A percentile compares a stretch with the other conserved stretches of the same genome.
These are phyloP conservation scores for Corymbia citriodora DNA, from an alignment of 441 rosid genomes.

Conservation along the genomic window DNA sequence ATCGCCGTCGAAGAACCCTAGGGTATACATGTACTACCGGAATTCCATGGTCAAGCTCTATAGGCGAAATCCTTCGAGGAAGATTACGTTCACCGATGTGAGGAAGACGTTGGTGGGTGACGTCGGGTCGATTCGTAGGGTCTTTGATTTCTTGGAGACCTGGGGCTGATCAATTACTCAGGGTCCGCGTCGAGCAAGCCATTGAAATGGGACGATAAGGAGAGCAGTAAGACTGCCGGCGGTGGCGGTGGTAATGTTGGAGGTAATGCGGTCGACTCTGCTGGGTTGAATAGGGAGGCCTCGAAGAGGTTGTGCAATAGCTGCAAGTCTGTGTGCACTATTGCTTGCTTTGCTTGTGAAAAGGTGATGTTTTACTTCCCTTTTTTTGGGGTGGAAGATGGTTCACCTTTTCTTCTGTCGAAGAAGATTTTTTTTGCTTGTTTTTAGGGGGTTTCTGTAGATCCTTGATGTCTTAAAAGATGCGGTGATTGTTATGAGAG, in stretches of 20 bases:
- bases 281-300: slow-evolving; percentile 28
- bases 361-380: slow-evolving; percentile 37
- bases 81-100: slow-evolving; percentile 77
- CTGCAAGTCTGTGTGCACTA: slow-evolving; percentile 73
- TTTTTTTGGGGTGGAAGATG: not conserved
- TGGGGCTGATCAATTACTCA: slow-evolving; percentile 79
- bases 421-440: not conserved
- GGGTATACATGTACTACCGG: slow-evolving; percentile 54
- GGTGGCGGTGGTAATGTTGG: slow-evolving; percentile 4
- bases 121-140: slow-evolving; percentile 83
- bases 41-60: slow-evolving; percentile 70
- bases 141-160: slow-evolving; percentile 78
- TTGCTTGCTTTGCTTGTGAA: slow-evolving; percentile 85
- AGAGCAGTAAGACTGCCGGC: slow-evolving; percentile 26
- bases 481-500: not conserved
- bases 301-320: slow-evolving; percentile 63
- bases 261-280: slow-evolving; percentile 20
- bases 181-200: slow-evolving; percentile 46
- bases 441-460: not conserved
- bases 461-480: not conserved
- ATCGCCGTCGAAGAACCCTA: slow-evolving; percentile 55
- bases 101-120: slow-evolving; percentile 75
- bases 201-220: slow-evolving; percentile 85
- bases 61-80: slow-evolving; percentile 50
- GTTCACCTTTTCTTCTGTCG: too few relatives aligned